Evolutionary conservation across 441 rosid species (phyloP).

Genomic region (Gossypium davidsonii): DNA sequence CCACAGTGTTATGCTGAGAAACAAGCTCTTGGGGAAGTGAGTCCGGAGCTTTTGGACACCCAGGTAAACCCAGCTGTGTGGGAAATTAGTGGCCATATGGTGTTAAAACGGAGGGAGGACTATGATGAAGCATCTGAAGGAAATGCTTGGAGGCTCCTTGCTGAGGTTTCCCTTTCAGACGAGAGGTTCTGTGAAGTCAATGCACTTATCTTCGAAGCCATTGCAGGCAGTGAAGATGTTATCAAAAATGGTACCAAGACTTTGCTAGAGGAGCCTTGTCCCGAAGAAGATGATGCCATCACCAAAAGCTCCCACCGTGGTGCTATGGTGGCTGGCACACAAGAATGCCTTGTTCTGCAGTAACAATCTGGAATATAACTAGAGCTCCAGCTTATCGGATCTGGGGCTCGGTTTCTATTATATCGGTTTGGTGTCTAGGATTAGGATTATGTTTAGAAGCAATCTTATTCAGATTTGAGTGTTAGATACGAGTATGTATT

Average conservation of each 20-base stretch:
- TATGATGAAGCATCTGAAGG: slow-evolving; percentile 85
- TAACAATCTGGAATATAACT: slow-evolving; percentile 21
- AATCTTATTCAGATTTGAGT: background rate
- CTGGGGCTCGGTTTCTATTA: background rate
- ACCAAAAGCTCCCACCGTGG: slow-evolving; percentile 20
- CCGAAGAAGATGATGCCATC: slow-evolving; percentile 16
- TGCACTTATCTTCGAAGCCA: slow-evolving; percentile 61
- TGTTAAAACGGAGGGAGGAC: slow-evolving; percentile 82
- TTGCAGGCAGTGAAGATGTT: slow-evolving; percentile 21
- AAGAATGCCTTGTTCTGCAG: slow-evolving; percentile 54
- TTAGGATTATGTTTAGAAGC: background rate
- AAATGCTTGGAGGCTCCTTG: slow-evolving; percentile 86
- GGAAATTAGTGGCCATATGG: slow-evolving; percentile 98
- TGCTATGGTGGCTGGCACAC: slow-evolving; percentile 35
- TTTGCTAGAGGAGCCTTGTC: slow-evolving; percentile 21
- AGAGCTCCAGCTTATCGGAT: background rate
- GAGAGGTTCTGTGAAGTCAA: slow-evolving; percentile 80
- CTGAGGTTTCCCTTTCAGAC: slow-evolving; percentile 82
- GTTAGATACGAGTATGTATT: background rate
- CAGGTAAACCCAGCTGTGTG: slow-evolving; percentile 99
- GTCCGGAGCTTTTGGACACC: slow-evolving; percentile 71
- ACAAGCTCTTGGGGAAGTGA: slow-evolving; percentile 93
- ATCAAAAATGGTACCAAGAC: slow-evolving; percentile 20
- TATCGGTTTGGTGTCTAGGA: background rate
- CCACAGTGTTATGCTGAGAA: slow-evolving; percentile 99